Evolutionary conservation across 495 filamentous ascomycete genomes (phyloP).

Genomic region (Ascodesmis nigricans): DNA sequence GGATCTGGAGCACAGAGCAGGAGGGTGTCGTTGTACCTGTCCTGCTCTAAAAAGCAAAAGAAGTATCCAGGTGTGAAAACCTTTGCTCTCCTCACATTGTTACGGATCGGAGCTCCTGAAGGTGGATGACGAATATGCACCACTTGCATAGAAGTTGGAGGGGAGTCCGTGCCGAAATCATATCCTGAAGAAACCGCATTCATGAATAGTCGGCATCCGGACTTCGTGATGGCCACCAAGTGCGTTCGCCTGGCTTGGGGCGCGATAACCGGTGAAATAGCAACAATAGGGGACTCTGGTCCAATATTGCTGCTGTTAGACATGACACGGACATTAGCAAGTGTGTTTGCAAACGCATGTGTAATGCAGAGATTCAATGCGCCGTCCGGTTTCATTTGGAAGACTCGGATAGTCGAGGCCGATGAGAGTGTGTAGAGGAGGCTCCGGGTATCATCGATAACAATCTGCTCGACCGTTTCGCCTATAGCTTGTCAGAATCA

Average conservation of each 20-base stretch:
- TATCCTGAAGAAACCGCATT: conserved; percentile 60
- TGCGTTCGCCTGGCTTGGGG: conserved; percentile 65
- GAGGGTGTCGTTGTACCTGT: conserved; percentile 36
- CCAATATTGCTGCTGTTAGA: conserved; percentile 44
- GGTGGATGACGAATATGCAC: conserved; percentile 90
- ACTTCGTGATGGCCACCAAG: conserved; percentile 73
- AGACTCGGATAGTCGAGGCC: conserved; percentile 61
- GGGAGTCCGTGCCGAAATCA: conserved; percentile 40
- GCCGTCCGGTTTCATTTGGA: conserved; percentile 43
- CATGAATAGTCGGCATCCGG: conserved; percentile 75
- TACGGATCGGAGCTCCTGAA: conserved; percentile 8
- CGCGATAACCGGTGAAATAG: conserved; percentile 61
- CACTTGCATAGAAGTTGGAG: conserved; percentile 90
- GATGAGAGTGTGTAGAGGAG: conserved; percentile 81
- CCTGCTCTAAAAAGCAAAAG: conserved; percentile 33
- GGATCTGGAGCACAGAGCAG: conserved; percentile 78
- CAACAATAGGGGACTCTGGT: conserved; percentile 45
- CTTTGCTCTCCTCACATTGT: conserved; percentile 21
- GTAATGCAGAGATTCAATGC: conserved; percentile 34
- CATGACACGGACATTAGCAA: conserved; percentile 58
- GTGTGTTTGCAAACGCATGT: conserved; percentile 31
- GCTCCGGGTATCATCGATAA: conserved; percentile 66
- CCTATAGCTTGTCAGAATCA: conserved; percentile 10
- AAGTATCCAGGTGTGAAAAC: conserved; percentile 60
- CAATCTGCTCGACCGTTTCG: conserved; percentile 52